These are phyloP conservation scores for Aegilops speltoides DNA, from an alignment of 176 grass and related monocot species.

Conservation along the genomic window DNA sequence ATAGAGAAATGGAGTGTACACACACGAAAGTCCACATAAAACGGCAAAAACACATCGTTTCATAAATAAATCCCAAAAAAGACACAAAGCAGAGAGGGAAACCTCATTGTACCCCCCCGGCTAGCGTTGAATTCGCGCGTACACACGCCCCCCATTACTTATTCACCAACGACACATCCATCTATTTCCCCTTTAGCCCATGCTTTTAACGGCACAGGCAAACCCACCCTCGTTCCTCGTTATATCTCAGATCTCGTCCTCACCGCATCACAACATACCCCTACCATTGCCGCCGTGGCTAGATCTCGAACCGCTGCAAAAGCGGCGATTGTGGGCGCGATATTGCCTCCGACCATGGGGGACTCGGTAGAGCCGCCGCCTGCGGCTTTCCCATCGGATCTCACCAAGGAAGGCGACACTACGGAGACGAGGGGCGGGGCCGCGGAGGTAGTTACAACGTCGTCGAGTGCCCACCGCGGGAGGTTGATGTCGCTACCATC, in stretches of 20 bases:
- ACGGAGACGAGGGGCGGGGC: conserved; percentile 2
- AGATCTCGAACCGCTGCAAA: neutral
- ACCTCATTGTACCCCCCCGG: neutral
- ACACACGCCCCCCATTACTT: conserved; percentile 31
- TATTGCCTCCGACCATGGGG: conserved; percentile 38
- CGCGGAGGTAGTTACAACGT: neutral
- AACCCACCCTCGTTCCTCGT: neutral
- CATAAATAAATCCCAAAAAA: neutral
- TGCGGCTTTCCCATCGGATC: conserved; percentile 30
- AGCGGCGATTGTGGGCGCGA: neutral
- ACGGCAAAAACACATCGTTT: no score
- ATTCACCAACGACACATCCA: conserved; percentile 22
- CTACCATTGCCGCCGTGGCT: neutral
- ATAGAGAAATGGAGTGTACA: no score
- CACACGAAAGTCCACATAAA: no score
- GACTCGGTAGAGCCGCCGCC: conserved; percentile 38
- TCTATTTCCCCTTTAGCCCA: conserved; percentile 34
- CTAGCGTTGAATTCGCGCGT: neutral
- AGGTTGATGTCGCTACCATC: conserved; percentile 47
- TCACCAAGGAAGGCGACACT: conserved; percentile 29
- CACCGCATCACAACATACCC: conserved; percentile 27
- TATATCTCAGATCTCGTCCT: neutral
- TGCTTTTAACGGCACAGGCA: neutral
- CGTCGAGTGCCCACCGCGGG: neutral
- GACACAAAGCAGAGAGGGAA: no score